phyloP scores from a whole-genome alignment of 192 early-diverging fungal genomes.

The Backusella luteola region DNA sequence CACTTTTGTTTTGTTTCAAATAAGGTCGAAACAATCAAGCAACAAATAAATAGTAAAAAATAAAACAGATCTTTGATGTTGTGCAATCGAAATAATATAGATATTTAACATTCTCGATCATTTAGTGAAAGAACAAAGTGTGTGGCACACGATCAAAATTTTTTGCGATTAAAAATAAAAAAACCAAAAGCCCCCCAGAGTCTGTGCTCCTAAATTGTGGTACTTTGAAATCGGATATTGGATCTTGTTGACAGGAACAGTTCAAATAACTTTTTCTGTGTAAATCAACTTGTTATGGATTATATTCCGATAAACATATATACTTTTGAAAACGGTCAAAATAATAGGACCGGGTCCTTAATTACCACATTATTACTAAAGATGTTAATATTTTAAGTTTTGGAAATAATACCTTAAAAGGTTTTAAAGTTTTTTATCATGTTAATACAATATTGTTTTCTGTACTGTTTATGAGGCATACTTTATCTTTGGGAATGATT shows the following conservation, averaged over 20 bases:
- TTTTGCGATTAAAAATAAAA: neutral
- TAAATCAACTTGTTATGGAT: neutral
- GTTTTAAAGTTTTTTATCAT: neutral
- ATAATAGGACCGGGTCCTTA: neutral
- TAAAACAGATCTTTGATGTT: neutral
- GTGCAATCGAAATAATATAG: neutral
- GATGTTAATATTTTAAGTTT: neutral
- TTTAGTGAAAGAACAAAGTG: neutral
- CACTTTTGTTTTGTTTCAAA: neutral
- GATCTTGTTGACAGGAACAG: neutral
- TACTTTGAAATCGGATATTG: neutral
- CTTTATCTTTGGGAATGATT: neutral
- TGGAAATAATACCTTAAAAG: neutral
- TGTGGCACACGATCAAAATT: neutral
- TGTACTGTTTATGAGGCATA: neutral
- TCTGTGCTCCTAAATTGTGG: neutral
- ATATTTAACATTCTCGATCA: neutral
- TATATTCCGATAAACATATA: neutral
- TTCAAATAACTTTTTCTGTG: neutral
- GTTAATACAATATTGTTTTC: neutral
- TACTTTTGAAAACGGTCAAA: neutral
- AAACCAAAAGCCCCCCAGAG: neutral
- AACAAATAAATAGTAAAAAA: neutral
- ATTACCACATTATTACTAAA: neutral
- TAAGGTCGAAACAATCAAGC: neutral